Base-by-base conservation (phyloP, 1,284 basidiomycete genomes). In the Microbotryum violaceum region DNA sequence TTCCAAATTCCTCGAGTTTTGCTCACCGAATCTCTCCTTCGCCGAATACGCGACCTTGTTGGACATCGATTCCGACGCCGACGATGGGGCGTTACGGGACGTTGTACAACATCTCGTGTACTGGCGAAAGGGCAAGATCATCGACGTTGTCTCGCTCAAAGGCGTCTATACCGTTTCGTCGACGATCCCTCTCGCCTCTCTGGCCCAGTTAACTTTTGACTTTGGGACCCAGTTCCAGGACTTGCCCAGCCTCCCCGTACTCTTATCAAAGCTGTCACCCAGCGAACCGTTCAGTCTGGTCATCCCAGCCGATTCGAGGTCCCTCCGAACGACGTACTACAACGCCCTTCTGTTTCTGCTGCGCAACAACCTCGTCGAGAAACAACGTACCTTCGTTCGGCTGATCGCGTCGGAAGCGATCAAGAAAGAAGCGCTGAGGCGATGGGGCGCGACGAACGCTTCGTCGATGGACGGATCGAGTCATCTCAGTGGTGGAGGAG, bases 271-370 rank as follows among this genome's bases (percentile, higher is more conserved):
- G 12, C 82, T 93, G 50, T 89, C 88, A 0, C 79, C 82, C 1
- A 81, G 84, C 1, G 82, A 84, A 25, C 74, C 87, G 81, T 93
- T 87, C 75, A 49, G 64, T 8, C 82, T 83, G 6, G 83, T 89
- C 37, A 85, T 89, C 20, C 79, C 82, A 56, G 14, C 37, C 2
- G 37, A 42, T 18, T 78, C 79, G 27, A 29, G 45, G 21, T 85
- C 87, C 33, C 77, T 82, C 21, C 82, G 91, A 33, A 79, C 83
- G 18, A 75, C 85, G 49, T 94, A 89, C 72, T 82, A 88, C 60
- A 84, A 89, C 48, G 87, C 92, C 45, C 83, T 97, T n/a, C 77
- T 88, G 50, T 98, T 93, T 92, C 83, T 97, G 78, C 80, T 98
- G 46, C 87, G 89, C 67, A 83, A 85, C 55, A 89, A 90, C 69